A percentile compares a stretch with the other conserved stretches of the same genome.
Evolutionary conservation across 768 basidiomycete genomes (phyloP).

Genomic region (Cyathus striatus): DNA sequence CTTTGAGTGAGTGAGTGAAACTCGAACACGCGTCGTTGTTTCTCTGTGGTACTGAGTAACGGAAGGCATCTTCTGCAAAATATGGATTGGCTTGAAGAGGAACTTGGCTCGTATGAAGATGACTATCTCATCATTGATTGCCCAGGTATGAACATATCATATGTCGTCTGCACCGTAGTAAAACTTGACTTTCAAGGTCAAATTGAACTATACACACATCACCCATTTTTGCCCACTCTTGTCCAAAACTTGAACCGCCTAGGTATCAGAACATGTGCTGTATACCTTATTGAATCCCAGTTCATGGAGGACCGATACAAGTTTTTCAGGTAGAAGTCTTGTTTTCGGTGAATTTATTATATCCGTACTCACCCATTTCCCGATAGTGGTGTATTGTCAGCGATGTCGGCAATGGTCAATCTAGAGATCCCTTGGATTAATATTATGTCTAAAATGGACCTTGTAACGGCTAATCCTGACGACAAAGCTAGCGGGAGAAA

Average conservation of each 20-base stretch:
- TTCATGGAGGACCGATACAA: slow-evolving; percentile 99
- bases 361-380: slow-evolving; percentile 2
- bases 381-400: slow-evolving; percentile 84
- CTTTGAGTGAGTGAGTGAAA: slow-evolving; percentile 91
- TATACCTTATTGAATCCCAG: slow-evolving; percentile 94
- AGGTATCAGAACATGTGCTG: slow-evolving; percentile 82
- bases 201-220: slow-evolving; percentile 98
- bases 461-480: slow-evolving; percentile 67
- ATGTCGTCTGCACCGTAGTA: not conserved
- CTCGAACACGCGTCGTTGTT: not conserved
- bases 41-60: not conserved
- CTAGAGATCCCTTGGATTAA: slow-evolving; percentile 97
- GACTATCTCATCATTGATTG: slow-evolving; percentile 95
- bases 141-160: slow-evolving; percentile 49
- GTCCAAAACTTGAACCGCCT: slow-evolving; percentile 70
- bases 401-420: slow-evolving; percentile 99
- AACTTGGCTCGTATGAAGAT: slow-evolving; percentile 90
- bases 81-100: slow-evolving; percentile 98
- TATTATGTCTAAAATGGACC: slow-evolving; percentile 99
- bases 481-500: slow-evolving; percentile 63
- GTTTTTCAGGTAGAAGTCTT: slow-evolving; percentile 72
- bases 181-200: slow-evolving; percentile 57
- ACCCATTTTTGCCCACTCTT: slow-evolving; percentile 90
- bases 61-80: slow-evolving; percentile 95
- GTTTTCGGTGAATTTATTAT: not conserved